These are phyloP conservation scores for Yamadazyma akitaensis DNA, from an alignment of 805 yeast species.

Conservation along the genomic window DNA sequence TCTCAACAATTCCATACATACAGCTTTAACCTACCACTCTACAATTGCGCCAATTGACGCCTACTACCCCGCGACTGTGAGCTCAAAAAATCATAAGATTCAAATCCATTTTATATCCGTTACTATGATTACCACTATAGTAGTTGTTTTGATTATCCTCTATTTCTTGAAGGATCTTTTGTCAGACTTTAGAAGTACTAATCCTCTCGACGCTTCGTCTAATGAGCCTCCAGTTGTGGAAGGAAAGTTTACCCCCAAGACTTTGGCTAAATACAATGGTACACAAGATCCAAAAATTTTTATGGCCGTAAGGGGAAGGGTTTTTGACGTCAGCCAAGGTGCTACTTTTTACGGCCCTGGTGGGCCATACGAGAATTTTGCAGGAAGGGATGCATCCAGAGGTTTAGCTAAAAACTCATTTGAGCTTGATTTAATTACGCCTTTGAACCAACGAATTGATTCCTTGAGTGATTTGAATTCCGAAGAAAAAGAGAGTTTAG, in stretches of 20 bases:
- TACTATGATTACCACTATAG: conserved; percentile 25
- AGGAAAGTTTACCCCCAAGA: conserved; percentile 67
- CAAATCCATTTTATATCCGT: not conserved
- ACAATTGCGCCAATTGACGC: not conserved
- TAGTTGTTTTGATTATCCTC: conserved; percentile 27
- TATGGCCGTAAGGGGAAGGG: conserved; percentile 81
- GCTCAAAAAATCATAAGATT: conserved; percentile 7
- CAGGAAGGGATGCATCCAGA: conserved; percentile 93
- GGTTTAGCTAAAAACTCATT: conserved; percentile 89
- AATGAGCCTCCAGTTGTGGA: conserved; percentile 33
- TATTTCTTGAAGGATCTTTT: conserved; percentile 31
- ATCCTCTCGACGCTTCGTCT: conserved; percentile 28
- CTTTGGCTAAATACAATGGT: conserved; percentile 77
- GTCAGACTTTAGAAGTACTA: conserved; percentile 18
- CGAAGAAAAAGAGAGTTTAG: conserved; percentile 62
- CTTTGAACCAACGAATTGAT: conserved; percentile 78
- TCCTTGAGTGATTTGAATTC: conserved; percentile 55
- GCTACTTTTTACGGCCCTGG: conserved; percentile 91
- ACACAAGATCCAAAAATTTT: conserved; percentile 74
- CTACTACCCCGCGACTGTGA: conserved; percentile 1
- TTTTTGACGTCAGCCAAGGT: conserved; percentile 78
- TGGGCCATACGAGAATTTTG: conserved; percentile 91
- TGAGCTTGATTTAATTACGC: conserved; percentile 61
- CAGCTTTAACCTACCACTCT: not conserved
- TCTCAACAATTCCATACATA: not conserved